phyloP scores from a whole-genome alignment of 2,329 filamentous ascomycete species.

The Aspergillus melleus region DNA sequence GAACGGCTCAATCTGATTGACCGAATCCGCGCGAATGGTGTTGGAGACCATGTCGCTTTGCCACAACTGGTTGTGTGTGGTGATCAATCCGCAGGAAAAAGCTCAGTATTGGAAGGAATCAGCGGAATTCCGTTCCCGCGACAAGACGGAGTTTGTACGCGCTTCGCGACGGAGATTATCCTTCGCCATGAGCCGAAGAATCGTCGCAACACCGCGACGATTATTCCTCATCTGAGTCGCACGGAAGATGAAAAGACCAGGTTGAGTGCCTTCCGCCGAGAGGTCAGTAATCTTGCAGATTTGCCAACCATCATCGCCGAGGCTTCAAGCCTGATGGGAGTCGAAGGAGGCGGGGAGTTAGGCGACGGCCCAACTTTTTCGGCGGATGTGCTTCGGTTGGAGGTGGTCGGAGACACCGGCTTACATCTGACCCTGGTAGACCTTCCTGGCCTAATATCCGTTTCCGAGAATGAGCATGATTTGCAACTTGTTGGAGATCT shows the following conservation, averaged over 20 bases:
- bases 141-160: conserved; percentile 60
- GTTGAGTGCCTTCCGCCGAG: conserved; percentile 7
- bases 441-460: conserved; percentile 57
- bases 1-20: conserved; percentile 55
- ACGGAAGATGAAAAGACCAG: conserved; percentile 11
- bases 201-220: conserved; percentile 4
- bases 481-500: conserved; percentile 55
- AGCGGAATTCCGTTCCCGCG: conserved; percentile 62
- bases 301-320: conserved; percentile 15
- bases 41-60: conserved; percentile 51
- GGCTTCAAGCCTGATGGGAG: conserved; percentile 12
- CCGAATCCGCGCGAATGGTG: conserved; percentile 53
- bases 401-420: conserved; percentile 58
- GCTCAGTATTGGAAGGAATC: conserved; percentile 59
- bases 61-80: conserved; percentile 65
- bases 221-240: conserved; percentile 12
- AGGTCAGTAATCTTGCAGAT: conserved; percentile 10
- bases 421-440: conserved; percentile 61
- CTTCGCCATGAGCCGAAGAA: conserved; percentile 31
- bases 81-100: conserved; percentile 65
- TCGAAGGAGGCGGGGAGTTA: conserved; percentile 7
- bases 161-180: conserved; percentile 62
- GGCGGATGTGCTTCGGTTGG: conserved; percentile 58
- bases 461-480: conserved; percentile 56
- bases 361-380: conserved; percentile 32